Evolutionary conservation across 2,329 filamentous ascomycete species (phyloP).

Genomic region (Calonectria pteridis): DNA sequence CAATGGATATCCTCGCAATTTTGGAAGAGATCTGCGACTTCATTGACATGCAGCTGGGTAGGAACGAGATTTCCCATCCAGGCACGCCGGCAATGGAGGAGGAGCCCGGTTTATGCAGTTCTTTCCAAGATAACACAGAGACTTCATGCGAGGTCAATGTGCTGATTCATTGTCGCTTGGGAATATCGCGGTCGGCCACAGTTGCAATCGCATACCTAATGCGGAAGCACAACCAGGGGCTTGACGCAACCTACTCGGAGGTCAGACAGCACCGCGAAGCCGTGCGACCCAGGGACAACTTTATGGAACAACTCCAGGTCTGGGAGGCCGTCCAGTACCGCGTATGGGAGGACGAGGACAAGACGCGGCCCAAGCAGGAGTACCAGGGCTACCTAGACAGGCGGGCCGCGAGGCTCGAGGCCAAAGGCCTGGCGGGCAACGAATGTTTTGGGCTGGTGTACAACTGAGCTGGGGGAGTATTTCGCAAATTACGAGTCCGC

Average conservation of each 20-base stretch:
- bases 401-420: constrained; percentile 34
- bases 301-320: constrained; percentile 48
- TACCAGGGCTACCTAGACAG: constrained; percentile 40
- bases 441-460: constrained; percentile 34
- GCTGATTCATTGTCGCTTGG: constrained; percentile 51
- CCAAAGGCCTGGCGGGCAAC: constrained; percentile 37
- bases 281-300: constrained; percentile 46
- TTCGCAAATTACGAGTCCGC: background rate
- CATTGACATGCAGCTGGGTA: constrained; percentile 36
- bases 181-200: constrained; percentile 49
- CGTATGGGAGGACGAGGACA: constrained; percentile 46
- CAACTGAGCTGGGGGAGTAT: constrained; percentile 10
- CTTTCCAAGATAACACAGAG: background rate
- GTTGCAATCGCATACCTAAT: constrained; percentile 50
- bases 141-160: constrained; percentile 32
- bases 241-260: constrained; percentile 32
- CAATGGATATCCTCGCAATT: constrained; percentile 40
- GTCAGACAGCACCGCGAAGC: constrained; percentile 40
- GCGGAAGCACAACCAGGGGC: constrained; percentile 37
- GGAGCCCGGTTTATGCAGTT: background rate
- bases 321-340: constrained; percentile 47
- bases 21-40: constrained; percentile 43
- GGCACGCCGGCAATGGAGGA: constrained; percentile 22
- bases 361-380: constrained; percentile 40
- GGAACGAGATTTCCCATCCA: background rate